A percentile compares a stretch with the other conserved stretches of the same genome.
These are phyloP conservation scores for Paracoccidioides brasiliensis DNA, from an alignment of 2,329 filamentous ascomycete species.

Conservation along the genomic window DNA sequence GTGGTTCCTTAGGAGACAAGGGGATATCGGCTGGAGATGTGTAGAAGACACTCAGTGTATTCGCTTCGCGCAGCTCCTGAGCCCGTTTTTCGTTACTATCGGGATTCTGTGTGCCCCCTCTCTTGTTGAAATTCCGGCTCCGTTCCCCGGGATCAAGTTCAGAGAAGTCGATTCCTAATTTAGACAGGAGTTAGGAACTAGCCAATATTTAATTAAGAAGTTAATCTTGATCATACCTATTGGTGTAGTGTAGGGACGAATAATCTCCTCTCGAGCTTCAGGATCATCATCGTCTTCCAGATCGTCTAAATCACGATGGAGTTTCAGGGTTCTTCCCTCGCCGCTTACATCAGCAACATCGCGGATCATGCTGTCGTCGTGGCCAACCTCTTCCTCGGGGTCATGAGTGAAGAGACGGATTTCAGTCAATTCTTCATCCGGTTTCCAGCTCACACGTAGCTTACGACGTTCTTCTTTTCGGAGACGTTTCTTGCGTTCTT, in stretches of 20 bases:
- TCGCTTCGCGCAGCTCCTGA: constrained; percentile 35
- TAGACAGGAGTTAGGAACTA: constrained; percentile 9
- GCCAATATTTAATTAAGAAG: not conserved
- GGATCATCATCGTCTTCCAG: constrained; percentile 47
- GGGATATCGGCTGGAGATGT: constrained; percentile 34
- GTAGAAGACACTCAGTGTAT: constrained; percentile 37
- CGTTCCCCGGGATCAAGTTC: constrained; percentile 24
- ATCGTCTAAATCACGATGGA: constrained; percentile 42
- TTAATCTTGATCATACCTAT: constrained; percentile 20
- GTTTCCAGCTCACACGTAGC: constrained; percentile 48
- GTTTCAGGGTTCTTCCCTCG: constrained; percentile 39
- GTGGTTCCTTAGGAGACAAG: constrained; percentile 35
- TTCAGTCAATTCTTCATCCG: constrained; percentile 43
- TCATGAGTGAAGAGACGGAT: constrained; percentile 49
- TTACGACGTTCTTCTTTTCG: constrained; percentile 49
- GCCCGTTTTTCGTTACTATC: constrained; percentile 30
- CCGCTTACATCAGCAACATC: constrained; percentile 48
- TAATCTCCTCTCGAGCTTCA: constrained; percentile 34
- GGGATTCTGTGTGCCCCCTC: constrained; percentile 28
- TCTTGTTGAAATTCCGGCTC: constrained; percentile 28
- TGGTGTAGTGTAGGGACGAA: constrained; percentile 22
- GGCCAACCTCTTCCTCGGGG: constrained; percentile 48
- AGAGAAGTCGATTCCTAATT: constrained; percentile 28
- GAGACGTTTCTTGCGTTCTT: constrained; percentile 45
- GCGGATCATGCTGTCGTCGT: constrained; percentile 44